phyloP scores from a whole-genome alignment of 805 yeast genomes.

The Clavispora asparagi region DNA sequence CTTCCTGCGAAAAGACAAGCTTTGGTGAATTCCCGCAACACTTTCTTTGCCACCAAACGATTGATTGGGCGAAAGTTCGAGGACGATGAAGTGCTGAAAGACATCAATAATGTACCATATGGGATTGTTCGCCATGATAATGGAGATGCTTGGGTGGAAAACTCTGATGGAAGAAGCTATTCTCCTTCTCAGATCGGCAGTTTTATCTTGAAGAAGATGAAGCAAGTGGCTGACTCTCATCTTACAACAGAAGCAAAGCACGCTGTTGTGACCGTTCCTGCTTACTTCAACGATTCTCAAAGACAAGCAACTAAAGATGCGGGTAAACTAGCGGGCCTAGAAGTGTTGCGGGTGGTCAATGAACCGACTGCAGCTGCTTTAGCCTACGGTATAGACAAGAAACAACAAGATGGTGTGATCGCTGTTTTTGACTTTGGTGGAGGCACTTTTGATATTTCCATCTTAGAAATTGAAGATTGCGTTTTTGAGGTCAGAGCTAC shows the following conservation, averaged over 20 bases:
- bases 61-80: slow-evolving; percentile 67
- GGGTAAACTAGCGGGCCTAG: slow-evolving; percentile 69
- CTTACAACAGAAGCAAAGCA: slow-evolving; percentile 39
- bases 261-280: slow-evolving; percentile 83
- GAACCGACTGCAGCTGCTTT: slow-evolving; percentile 92
- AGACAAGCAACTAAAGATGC: slow-evolving; percentile 82
- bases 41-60: slow-evolving; percentile 79
- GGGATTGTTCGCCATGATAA: slow-evolving; percentile 52
- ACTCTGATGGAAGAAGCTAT: slow-evolving; percentile 35
- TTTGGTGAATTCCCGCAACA: slow-evolving; percentile 66
- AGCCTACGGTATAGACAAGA: slow-evolving; percentile 85
- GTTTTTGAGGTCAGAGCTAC: slow-evolving; percentile 80
- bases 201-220: slow-evolving; percentile 58
- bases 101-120: slow-evolving; percentile 58
- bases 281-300: slow-evolving; percentile 77
- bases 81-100: slow-evolving; percentile 68
- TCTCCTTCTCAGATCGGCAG: slow-evolving; percentile 76
- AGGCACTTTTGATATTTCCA: slow-evolving; percentile 79
- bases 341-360: slow-evolving; percentile 70
- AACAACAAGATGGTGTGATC: slow-evolving; percentile 44
- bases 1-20: slow-evolving; percentile 75
- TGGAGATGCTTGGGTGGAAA: slow-evolving; percentile 67
- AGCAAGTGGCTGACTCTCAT: slow-evolving; percentile 57
- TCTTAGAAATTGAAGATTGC: slow-evolving; percentile 73
- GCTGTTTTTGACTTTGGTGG: slow-evolving; percentile 78